phyloP scores from a whole-genome alignment of 345 rosid species.

The Gossypium thurberi region DNA sequence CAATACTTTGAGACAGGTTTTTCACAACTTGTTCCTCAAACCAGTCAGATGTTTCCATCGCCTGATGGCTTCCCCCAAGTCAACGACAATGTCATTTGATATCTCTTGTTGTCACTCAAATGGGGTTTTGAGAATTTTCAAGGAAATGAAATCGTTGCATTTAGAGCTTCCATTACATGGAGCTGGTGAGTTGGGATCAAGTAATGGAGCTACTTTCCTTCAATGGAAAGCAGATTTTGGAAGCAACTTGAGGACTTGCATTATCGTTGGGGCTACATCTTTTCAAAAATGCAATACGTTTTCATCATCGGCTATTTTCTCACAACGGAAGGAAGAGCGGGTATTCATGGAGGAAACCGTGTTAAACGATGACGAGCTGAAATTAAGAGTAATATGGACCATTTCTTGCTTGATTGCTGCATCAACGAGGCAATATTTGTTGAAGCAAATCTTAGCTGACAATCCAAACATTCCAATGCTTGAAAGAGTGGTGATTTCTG shows the following conservation, averaged over 20 bases:
- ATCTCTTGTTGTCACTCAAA: conserved; percentile 5
- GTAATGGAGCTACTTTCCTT: conserved; percentile 17
- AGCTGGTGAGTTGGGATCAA: conserved; percentile 5
- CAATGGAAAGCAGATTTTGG: conserved; percentile 47
- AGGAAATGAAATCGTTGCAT: conserved; percentile 23
- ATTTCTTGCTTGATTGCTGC: conserved; percentile 35
- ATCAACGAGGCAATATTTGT: conserved; percentile 30
- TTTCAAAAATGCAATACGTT: background rate
- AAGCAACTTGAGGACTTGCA: conserved; percentile 25
- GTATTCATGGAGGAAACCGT: background rate
- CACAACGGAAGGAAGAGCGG: background rate
- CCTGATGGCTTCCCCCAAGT: background rate
- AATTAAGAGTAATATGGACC: conserved; percentile 28
- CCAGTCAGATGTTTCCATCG: conserved; percentile 21
- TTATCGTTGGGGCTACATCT: conserved; percentile 35
- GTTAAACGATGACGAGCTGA: conserved; percentile 26
- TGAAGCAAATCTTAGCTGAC: conserved; percentile 21
- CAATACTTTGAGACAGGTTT: conserved; percentile 1
- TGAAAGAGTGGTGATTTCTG: conserved; percentile 21
- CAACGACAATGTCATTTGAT: background rate
- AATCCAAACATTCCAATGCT: conserved; percentile 15
- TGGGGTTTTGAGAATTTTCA: conserved; percentile 23
- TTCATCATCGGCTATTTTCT: background rate
- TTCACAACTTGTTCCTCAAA: conserved; percentile 17
- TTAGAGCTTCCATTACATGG: conserved; percentile 27